These are phyloP conservation scores for Daldinia bambusicola DNA, from an alignment of 495 filamentous ascomycete species.

Conservation along the genomic window DNA sequence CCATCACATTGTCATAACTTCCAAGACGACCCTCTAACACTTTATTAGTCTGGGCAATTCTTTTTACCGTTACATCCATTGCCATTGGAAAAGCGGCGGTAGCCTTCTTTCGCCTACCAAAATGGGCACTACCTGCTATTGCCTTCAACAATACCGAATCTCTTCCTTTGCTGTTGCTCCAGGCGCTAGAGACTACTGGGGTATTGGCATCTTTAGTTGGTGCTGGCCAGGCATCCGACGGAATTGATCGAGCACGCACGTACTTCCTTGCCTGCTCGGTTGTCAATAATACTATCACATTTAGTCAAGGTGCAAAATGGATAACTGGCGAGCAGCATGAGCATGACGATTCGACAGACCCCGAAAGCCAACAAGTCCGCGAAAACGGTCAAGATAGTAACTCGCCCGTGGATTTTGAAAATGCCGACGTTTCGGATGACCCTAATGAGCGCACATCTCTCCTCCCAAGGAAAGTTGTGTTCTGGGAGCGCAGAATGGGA, in stretches of 20 bases:
- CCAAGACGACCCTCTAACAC: not conserved
- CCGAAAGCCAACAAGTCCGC: slow-evolving; percentile 14
- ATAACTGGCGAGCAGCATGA: slow-evolving; percentile 21
- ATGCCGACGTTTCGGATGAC: slow-evolving; percentile 8
- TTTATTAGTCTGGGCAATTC: slow-evolving; percentile 63
- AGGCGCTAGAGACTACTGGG: slow-evolving; percentile 71
- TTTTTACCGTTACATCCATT: slow-evolving; percentile 67
- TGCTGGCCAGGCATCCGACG: slow-evolving; percentile 55
- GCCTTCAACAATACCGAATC: slow-evolving; percentile 83
- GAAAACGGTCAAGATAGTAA: not conserved
- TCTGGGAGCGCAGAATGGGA: slow-evolving; percentile 28
- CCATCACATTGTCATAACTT: too few relatives aligned
- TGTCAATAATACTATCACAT: slow-evolving; percentile 62
- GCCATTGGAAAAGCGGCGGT: slow-evolving; percentile 58
- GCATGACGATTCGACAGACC: slow-evolving; percentile 6
- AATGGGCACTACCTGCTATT: slow-evolving; percentile 73
- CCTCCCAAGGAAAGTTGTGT: slow-evolving; percentile 20
- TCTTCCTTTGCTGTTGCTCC: slow-evolving; percentile 73
- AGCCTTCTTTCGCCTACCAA: slow-evolving; percentile 63
- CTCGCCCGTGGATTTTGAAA: slow-evolving; percentile 1
- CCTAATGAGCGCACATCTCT: slow-evolving; percentile 33
- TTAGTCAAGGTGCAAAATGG: slow-evolving; percentile 32
- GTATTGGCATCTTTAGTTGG: slow-evolving; percentile 66
- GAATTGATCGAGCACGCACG: slow-evolving; percentile 71
- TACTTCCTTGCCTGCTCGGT: slow-evolving; percentile 71